These are phyloP conservation scores for Cystobasidiaceae sp. DNA, from an alignment of 1,284 basidiomycete species.

Conservation along the genomic window DNA sequence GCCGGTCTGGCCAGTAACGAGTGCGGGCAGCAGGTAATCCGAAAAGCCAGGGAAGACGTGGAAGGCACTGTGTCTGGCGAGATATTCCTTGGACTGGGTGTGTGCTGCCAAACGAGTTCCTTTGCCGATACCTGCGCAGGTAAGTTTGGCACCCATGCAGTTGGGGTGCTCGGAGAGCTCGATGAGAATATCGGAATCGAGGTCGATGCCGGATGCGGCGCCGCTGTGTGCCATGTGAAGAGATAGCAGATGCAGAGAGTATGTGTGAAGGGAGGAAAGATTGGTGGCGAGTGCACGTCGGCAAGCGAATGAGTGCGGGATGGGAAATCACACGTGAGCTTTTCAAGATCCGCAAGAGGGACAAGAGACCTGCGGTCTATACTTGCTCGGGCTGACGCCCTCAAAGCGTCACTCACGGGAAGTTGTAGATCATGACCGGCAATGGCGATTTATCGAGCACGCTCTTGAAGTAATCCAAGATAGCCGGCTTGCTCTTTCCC, in stretches of 20 bases:
- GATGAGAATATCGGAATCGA: constrained; percentile 73
- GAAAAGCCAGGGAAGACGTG: constrained; percentile 53
- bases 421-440: constrained; percentile 81
- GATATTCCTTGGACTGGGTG: constrained; percentile 43
- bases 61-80: constrained; percentile 39
- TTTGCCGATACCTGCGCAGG: constrained; percentile 58
- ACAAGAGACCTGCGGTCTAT: neutral
- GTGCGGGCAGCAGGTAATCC: constrained; percentile 62
- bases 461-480: constrained; percentile 52
- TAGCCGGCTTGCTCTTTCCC: constrained; percentile 49
- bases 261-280: neutral
- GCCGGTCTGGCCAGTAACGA: constrained; percentile 61
- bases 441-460: constrained; percentile 76
- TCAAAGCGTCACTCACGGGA: constrained; percentile 63
- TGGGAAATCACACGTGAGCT: neutral
- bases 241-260: neutral
- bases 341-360: neutral
- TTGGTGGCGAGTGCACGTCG: neutral
- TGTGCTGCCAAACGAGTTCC: constrained; percentile 65
- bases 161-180: constrained; percentile 72
- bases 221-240: constrained; percentile 25
- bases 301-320: neutral
- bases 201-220: constrained; percentile 72
- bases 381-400: too few species aligned
- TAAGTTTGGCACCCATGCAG: constrained; percentile 72